Evolutionary conservation across 495 filamentous ascomycete species (phyloP).

Genomic region (Aspergillus leporis): DNA sequence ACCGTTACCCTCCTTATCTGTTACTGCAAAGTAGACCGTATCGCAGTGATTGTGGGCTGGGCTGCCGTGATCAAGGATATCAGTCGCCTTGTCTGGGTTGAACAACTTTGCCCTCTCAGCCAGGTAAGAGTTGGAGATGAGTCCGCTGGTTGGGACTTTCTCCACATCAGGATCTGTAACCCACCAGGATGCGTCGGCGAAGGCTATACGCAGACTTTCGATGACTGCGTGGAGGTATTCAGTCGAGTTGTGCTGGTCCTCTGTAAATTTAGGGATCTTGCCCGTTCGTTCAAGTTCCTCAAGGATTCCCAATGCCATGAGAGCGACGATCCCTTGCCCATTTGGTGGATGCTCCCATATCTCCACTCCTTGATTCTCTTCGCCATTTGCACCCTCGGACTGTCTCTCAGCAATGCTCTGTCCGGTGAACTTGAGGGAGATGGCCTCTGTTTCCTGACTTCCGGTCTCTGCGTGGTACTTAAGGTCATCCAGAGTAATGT

Average conservation of each 20-base stretch:
- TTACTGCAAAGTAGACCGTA: slow-evolving; percentile 90
- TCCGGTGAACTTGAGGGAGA: slow-evolving; percentile 74
- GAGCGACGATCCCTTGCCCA: slow-evolving; percentile 91
- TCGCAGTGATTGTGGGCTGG: slow-evolving; percentile 74
- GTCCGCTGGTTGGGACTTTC: slow-evolving; percentile 61
- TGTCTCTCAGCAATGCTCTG: slow-evolving; percentile 60
- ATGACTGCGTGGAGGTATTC: slow-evolving; percentile 88
- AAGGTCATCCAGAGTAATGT: slow-evolving; percentile 78
- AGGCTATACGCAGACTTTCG: slow-evolving; percentile 87
- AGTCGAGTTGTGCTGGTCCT: slow-evolving; percentile 71
- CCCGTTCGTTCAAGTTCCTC: slow-evolving; percentile 75
- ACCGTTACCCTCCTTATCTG: slow-evolving; percentile 80
- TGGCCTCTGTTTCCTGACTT: slow-evolving; percentile 76
- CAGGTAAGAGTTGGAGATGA: slow-evolving; percentile 65
- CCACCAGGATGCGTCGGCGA: slow-evolving; percentile 88
- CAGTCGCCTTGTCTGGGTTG: slow-evolving; percentile 54
- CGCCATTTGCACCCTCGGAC: slow-evolving; percentile 40
- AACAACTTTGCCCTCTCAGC: slow-evolving; percentile 71
- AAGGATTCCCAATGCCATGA: slow-evolving; percentile 91
- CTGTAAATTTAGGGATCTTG: slow-evolving; percentile 66
- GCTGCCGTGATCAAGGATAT: slow-evolving; percentile 61
- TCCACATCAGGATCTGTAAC: slow-evolving; percentile 76
- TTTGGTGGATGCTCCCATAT: slow-evolving; percentile 99
- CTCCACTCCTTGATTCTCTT: slow-evolving; percentile 63
- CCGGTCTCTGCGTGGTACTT: slow-evolving; percentile 70